Evolutionary conservation across 2,329 filamentous ascomycete genomes (phyloP).

Genomic region (Chaetothyriales sp.): DNA sequence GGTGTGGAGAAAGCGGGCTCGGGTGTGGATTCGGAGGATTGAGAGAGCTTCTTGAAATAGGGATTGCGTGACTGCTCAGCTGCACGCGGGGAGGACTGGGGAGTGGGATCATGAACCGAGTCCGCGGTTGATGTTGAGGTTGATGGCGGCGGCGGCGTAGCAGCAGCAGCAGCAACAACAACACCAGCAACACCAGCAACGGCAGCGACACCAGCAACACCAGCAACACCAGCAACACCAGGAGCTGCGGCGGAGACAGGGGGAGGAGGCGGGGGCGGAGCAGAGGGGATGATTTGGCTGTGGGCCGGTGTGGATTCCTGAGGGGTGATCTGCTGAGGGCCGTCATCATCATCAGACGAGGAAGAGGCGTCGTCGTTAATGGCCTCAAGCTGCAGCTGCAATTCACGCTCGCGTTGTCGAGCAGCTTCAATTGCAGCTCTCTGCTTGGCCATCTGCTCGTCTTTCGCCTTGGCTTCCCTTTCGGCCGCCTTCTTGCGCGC

Average conservation of each 20-base stretch:
- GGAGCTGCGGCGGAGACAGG: conserved; percentile 1
- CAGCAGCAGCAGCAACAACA: conserved; percentile 19
- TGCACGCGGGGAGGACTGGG: conserved; percentile 33
- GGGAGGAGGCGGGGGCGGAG: conserved; percentile 21
- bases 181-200: conserved; percentile 19
- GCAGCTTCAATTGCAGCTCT: conserved; percentile 86
- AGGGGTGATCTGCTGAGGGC: conserved; percentile 54
- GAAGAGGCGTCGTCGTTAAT: conserved; percentile 61
- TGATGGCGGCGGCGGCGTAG: conserved; percentile 18
- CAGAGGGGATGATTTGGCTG: conserved; percentile 38
- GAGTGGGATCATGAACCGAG: conserved; percentile 43
- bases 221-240: conserved; percentile 17
- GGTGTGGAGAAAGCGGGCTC: conserved; percentile 27
- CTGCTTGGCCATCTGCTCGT: conserved; percentile 67
- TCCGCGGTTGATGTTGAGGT: conserved; percentile 29
- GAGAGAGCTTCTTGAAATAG: conserved; percentile 79
- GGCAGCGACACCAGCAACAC: conserved; percentile 19
- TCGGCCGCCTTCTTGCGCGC: conserved; percentile 77
- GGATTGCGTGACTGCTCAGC: conserved; percentile 80
- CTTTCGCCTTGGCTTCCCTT: conserved; percentile 77
- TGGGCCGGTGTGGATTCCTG: conserved; percentile 46
- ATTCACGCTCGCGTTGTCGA: conserved; percentile 74
- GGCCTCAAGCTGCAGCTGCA: conserved; percentile 76
- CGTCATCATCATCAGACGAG: conserved; percentile 64
- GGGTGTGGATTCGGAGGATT: conserved; percentile 41